Conservation (phyloP, 164 flowering plant genomes). For the Tetracentron sinense region DNA sequence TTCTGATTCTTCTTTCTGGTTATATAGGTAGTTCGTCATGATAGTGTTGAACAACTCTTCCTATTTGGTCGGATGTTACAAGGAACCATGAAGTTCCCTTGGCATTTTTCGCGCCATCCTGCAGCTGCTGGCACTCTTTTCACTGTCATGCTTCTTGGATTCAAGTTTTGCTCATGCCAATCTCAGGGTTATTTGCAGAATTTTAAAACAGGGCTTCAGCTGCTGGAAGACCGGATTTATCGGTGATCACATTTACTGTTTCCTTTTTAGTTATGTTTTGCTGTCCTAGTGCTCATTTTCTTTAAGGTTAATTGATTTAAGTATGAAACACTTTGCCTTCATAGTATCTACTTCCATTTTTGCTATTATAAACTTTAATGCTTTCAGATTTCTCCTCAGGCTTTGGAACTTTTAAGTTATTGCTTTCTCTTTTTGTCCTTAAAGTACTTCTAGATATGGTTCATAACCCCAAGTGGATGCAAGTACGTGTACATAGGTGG, state of each 20-base stretch:
- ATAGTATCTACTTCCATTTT: not conserved
- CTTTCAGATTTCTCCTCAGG: no score
- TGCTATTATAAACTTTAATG: no score
- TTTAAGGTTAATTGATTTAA: not conserved
- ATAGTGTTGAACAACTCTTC: conserved; percentile 82
- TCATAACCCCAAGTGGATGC: no score
- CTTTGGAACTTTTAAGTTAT: no score
- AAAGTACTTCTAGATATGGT: not conserved
- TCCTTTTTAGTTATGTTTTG: conserved; percentile 7
- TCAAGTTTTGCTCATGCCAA: conserved; percentile 81
- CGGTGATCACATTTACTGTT: conserved; percentile 37
- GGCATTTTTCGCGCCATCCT: conserved; percentile 89
- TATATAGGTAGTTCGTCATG: conserved; percentile 76
- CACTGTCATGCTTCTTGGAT: conserved; percentile 94
- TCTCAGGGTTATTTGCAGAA: conserved; percentile 62
- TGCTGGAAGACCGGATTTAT: conserved; percentile 88
- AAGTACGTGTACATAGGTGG: no score
- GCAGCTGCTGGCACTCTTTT: conserved; percentile 98
- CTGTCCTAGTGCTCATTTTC: not conserved
- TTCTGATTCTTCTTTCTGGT: conserved; percentile 4
- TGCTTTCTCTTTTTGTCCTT: not conserved
- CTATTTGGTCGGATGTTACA: conserved; percentile 89
- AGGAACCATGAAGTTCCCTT: conserved; percentile 78
- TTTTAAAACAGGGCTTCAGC: conserved; percentile 68
- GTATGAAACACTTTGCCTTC: not conserved